Evolutionary conservation across 78 protist species (phyloP).

Genomic region (Blattamonas nauphoetae): DNA sequence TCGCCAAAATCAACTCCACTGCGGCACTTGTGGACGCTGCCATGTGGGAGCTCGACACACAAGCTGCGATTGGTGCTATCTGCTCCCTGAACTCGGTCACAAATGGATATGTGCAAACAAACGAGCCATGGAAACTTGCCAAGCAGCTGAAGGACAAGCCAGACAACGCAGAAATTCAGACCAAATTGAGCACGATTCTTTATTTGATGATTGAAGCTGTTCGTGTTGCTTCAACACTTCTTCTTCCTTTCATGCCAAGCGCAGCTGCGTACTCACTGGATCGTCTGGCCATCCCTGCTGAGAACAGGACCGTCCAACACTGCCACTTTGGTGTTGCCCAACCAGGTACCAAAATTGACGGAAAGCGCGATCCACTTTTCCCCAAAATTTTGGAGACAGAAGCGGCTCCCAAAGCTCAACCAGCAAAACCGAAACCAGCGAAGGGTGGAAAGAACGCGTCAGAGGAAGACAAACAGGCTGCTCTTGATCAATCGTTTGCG

Average conservation of each 20-base stretch:
- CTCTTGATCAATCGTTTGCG: no score
- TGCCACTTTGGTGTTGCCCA: neutral
- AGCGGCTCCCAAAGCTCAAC: no score
- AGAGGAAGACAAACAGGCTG: no score
- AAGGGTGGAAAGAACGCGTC: no score
- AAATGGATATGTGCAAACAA: slow-evolving; percentile 14
- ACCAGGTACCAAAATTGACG: no score
- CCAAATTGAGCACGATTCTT: neutral
- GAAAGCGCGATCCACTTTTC: no score
- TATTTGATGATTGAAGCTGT: slow-evolving; percentile 1
- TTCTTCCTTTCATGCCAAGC: neutral
- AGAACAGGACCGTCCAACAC: neutral
- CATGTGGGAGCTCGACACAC: neutral
- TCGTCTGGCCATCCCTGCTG: neutral
- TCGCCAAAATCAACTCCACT: neutral
- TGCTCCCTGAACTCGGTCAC: neutral
- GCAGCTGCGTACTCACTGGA: neutral
- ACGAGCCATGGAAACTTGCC: slow-evolving; percentile 26
- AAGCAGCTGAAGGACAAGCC: slow-evolving; percentile 1
- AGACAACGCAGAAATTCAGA: neutral
- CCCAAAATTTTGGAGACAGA: no score
- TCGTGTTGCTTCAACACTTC: neutral
- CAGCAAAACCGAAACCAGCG: no score
- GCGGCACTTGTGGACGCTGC: neutral
- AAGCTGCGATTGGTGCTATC: neutral